These are phyloP conservation scores for Orbilia oligospora DNA, from an alignment of 2,329 filamentous ascomycete genomes.

Conservation along the genomic window DNA sequence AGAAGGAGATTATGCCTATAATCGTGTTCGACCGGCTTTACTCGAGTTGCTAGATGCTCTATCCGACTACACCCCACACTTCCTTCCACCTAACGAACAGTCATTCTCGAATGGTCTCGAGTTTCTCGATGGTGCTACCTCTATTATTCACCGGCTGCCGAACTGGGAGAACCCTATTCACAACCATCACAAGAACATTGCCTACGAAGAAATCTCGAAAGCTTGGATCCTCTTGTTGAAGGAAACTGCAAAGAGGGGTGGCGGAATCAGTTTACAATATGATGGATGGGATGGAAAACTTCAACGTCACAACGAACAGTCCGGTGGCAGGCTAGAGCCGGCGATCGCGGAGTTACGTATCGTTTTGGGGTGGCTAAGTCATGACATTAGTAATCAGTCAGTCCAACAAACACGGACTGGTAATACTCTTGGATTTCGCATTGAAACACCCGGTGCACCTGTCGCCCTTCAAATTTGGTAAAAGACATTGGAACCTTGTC, in stretches of 20 bases:
- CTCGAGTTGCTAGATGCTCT: slow-evolving; percentile 87
- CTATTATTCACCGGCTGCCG: slow-evolving; percentile 88
- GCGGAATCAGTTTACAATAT: slow-evolving; percentile 88
- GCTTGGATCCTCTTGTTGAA: slow-evolving; percentile 93
- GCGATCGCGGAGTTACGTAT: slow-evolving; percentile 73
- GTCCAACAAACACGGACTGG: slow-evolving; percentile 52
- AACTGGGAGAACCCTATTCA: slow-evolving; percentile 91
- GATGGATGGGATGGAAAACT: slow-evolving; percentile 93
- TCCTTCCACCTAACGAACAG: slow-evolving; percentile 88
- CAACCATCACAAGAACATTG: slow-evolving; percentile 92
- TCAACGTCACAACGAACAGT: slow-evolving; percentile 87
- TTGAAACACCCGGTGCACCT: slow-evolving; percentile 62
- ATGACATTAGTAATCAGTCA: slow-evolving; percentile 49
- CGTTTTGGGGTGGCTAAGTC: slow-evolving; percentile 59
- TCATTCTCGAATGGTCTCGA: slow-evolving; percentile 86
- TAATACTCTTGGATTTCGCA: slow-evolving; percentile 61
- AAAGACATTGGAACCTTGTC: slow-evolving; percentile 11
- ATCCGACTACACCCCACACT: slow-evolving; percentile 94
- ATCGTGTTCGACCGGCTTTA: slow-evolving; percentile 86
- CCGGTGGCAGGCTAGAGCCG: slow-evolving; percentile 82
- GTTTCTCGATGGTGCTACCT: slow-evolving; percentile 90
- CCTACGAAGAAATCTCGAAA: slow-evolving; percentile 94
- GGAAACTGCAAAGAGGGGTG: slow-evolving; percentile 90
- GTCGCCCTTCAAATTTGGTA: slow-evolving; percentile 64
- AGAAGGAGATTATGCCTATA: slow-evolving; percentile 93